These are phyloP conservation scores for Aulographum hederae DNA, from an alignment of 2,329 filamentous ascomycete genomes.

Conservation along the genomic window DNA sequence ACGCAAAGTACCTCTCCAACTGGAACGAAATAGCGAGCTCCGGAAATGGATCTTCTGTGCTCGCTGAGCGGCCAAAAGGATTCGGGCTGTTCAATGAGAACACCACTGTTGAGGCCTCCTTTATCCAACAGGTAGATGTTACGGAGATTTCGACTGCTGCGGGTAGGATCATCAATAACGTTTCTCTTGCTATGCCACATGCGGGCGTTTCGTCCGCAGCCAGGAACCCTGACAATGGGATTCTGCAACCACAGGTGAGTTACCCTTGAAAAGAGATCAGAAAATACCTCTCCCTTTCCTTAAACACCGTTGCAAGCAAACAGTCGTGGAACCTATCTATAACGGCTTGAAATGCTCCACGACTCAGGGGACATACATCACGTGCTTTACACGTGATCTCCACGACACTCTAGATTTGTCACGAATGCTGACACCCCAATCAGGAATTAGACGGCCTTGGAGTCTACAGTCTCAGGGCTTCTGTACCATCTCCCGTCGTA, in stretches of 20 bases:
- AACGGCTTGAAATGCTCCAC: no score
- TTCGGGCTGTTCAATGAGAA: conserved; percentile 52
- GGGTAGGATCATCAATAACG: conserved; percentile 50
- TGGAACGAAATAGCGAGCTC: conserved; percentile 34
- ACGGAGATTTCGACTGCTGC: conserved; percentile 28
- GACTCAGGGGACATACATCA: no score
- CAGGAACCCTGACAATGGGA: conserved; percentile 39
- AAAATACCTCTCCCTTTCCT: no score
- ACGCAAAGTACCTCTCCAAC: conserved; percentile 37
- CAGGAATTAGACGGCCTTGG: conserved; percentile 41
- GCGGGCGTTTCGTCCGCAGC: conserved; percentile 49
- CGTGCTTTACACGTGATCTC: no score
- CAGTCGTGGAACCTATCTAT: no score
- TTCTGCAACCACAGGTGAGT: conserved; percentile 46
- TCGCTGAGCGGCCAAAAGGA: conserved; percentile 36
- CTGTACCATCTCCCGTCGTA: conserved; percentile 50
- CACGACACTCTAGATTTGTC: no score
- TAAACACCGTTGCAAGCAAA: no score
- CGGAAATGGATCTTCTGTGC: conserved; percentile 23
- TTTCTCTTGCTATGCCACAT: conserved; percentile 63
- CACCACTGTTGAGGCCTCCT: conserved; percentile 49
- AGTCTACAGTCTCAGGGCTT: conserved; percentile 47
- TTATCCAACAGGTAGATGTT: conserved; percentile 46
- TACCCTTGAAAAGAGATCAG: neutral
- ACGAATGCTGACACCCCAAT: no score